These are phyloP conservation scores for Conticribra guillardii DNA, from an alignment of 108 stramenopile species.

Conservation along the genomic window DNA sequence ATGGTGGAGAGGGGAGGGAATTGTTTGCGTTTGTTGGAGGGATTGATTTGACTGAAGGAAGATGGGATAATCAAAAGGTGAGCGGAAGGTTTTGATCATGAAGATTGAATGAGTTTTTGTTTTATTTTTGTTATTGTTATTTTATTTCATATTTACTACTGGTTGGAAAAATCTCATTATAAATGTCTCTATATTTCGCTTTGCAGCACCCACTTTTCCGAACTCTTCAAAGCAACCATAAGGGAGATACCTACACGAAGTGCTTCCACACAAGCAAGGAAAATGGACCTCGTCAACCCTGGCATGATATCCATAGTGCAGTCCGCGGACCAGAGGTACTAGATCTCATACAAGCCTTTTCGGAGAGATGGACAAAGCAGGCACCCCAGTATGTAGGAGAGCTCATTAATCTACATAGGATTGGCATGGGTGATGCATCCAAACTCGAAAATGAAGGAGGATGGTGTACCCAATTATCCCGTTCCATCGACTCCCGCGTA, in stretches of 20 bases:
- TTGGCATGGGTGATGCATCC: slow-evolving; percentile 24
- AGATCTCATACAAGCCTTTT: slow-evolving; percentile 52
- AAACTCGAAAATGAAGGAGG: slow-evolving; percentile 39
- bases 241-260: slow-evolving; percentile 43
- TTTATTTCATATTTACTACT: not conserved
- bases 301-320: slow-evolving; percentile 63
- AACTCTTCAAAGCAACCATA: slow-evolving; percentile 44
- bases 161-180: not conserved
- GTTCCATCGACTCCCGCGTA: slow-evolving; percentile 54
- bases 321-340: slow-evolving; percentile 52
- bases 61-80: slow-evolving; percentile 62
- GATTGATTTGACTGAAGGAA: slow-evolving; percentile 65
- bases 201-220: slow-evolving; percentile 50
- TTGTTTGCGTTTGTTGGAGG: slow-evolving; percentile 71
- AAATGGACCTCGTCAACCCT: slow-evolving; percentile 55
- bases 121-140: not conserved
- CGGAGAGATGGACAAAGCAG: slow-evolving; percentile 60
- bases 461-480: slow-evolving; percentile 52
- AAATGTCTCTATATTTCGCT: not conserved
- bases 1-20: slow-evolving; percentile 28
- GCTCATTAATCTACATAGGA: slow-evolving; percentile 23
- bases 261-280: slow-evolving; percentile 38
- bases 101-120: no score
- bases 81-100: no score
- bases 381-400: slow-evolving; percentile 22